Evolutionary conservation across 2,329 filamentous ascomycete species (phyloP), one percentile per base, ranked within the genome.

Genomic region (Xylariales sp.): DNA sequence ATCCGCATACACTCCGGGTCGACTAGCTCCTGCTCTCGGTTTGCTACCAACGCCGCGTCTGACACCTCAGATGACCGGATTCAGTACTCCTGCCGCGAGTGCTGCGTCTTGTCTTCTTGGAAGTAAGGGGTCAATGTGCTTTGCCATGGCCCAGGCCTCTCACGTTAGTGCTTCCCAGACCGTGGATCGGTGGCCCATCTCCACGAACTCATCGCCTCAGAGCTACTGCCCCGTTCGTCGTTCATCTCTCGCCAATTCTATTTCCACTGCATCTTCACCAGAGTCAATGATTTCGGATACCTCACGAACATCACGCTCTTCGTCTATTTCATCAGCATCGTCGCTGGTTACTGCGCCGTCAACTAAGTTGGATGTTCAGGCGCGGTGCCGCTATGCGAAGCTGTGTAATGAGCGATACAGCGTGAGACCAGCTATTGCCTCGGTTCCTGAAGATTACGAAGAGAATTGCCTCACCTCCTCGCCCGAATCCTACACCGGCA

Each of bases 201-300:
- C 63, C 12, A 61, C 63, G 40, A 65, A 65, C 4, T 70, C 72
- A 4, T 80, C 78, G 15, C 76, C 77, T 18, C 66, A 70, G 50
- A 65, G 62, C 47, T 70, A 71, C 49, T 54, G 63, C 35, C 35
- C 35, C 10, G 61, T 65, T 25, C 78, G 78, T 43, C 76, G 78
- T 44, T 80, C 78, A 12, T 82, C 78, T 13, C 71, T 82, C 43
- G 78, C 77, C 55, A 79, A 72, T 53, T 79, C 78, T 14, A 65
- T 78, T 49, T 83, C 78, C 18, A 76, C 74, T 20, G 72, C 74
- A 23, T 83, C 79, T 42, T 83, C 79, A 19, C 79, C 79, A 45
- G 78, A 83, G 54, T 83, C 79, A 39, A 82, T 83, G 78, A 62
- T 83, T 31, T 82, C 79, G 42, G 79, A 83, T 54, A 66, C 68